Conservation (phyloP, 192 early-diverging fungal species). For the Geosiphon pyriformis region DNA sequence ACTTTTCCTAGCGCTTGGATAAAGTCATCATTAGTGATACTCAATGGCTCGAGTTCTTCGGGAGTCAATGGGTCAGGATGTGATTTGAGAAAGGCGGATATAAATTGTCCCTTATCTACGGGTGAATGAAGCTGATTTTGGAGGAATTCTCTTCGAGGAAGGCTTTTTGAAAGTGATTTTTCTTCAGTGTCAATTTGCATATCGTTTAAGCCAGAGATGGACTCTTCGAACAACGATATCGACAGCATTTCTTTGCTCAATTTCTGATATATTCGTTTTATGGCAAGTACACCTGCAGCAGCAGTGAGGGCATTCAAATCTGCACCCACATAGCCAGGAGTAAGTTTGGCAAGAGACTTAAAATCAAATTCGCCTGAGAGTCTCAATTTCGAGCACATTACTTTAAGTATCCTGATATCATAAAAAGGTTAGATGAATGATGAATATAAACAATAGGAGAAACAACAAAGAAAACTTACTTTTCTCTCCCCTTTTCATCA, state of each 20-base stretch:
- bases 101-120: conserved; percentile 52
- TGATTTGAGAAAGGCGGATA: conserved; percentile 65
- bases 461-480: conserved; percentile 50
- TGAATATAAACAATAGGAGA: not conserved
- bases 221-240: conserved; percentile 20
- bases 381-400: conserved; percentile 70
- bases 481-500: conserved; percentile 78
- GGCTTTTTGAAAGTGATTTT: no score
- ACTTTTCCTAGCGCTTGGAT: conserved; percentile 79
- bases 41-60: conserved; percentile 76
- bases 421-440: not conserved
- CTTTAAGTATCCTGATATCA: conserved; percentile 64
- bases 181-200: no score
- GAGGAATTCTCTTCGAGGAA: no score
- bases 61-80: conserved; percentile 71
- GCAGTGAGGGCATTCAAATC: conserved; percentile 89
- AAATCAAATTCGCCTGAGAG: conserved; percentile 83
- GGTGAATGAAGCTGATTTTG: no score
- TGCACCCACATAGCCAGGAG: conserved; percentile 97
- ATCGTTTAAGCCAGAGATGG: no score
- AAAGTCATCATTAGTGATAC: conserved; percentile 85
- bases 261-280: conserved; percentile 68
- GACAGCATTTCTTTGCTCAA: conserved; percentile 25
- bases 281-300: conserved; percentile 87
- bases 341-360: conserved; percentile 74